Evolutionary conservation across 2,329 filamentous ascomycete species (phyloP).

Genomic region (Ophiocordyceps camponoti-floridani): DNA sequence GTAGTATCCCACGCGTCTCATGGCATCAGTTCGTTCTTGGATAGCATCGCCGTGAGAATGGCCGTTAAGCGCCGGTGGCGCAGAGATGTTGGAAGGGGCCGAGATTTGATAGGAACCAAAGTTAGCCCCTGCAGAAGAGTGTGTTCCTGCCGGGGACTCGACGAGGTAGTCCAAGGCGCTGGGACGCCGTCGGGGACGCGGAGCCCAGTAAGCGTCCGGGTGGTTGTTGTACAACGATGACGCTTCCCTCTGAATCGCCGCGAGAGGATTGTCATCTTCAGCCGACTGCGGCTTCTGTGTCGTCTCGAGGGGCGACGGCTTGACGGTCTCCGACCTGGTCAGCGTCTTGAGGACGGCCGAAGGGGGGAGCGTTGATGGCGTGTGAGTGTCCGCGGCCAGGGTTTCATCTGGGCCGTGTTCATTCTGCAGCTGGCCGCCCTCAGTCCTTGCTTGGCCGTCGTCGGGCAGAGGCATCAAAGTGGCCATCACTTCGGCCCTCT

Average conservation of each 20-base stretch:
- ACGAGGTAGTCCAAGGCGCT: conserved; percentile 6
- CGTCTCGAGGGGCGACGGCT: background rate
- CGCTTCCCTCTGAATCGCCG: background rate
- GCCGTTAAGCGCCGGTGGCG: background rate
- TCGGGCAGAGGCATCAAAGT: background rate
- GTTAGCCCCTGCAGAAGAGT: background rate
- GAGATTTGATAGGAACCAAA: background rate
- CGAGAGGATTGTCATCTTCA: background rate
- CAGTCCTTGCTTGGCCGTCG: background rate
- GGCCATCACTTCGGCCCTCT: background rate
- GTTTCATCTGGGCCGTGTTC: background rate
- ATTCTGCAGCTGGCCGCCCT: background rate
- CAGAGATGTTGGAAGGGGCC: background rate
- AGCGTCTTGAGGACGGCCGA: conserved; percentile 1
- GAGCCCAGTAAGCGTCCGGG: conserved; percentile 2
- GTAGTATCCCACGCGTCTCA: background rate
- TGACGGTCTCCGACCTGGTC: background rate
- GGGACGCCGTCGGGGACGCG: conserved; percentile 3
- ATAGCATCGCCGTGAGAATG: background rate
- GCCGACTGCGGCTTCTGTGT: background rate
- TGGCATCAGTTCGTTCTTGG: background rate
- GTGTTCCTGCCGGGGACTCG: conserved; percentile 2
- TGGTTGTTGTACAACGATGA: background rate
- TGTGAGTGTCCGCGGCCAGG: background rate
- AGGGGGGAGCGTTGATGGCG: conserved; percentile 1